Evolutionary conservation across 306 rosid genomes (phyloP).

Genomic region (Prunus mongolica): DNA sequence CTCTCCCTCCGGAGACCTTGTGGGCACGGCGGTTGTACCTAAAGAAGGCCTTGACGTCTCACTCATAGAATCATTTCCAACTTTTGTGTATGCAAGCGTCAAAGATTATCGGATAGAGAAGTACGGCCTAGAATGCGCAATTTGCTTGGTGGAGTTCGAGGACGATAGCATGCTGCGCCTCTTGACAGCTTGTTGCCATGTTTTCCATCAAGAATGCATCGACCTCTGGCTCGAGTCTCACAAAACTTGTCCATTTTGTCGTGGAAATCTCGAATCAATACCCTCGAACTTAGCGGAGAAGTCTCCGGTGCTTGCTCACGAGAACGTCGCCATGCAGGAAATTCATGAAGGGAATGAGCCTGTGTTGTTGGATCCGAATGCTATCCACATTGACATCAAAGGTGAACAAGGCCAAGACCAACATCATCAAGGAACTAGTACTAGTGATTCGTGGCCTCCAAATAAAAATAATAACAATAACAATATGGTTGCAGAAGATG

Average conservation of each 20-base stretch:
- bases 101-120: conserved; percentile 45
- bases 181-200: conserved; percentile 57
- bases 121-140: conserved; percentile 51
- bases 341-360: conserved; percentile 1
- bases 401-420: conserved; percentile 3
- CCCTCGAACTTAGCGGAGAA: not conserved
- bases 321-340: not conserved
- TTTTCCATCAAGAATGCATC: conserved; percentile 75
- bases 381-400: conserved; percentile 36
- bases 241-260: conserved; percentile 80
- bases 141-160: conserved; percentile 64
- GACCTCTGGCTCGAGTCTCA: conserved; percentile 72
- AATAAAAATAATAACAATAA: not conserved
- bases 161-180: conserved; percentile 52
- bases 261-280: conserved; percentile 44
- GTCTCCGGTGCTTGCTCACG: not conserved
- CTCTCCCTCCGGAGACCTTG: conserved; percentile 26
- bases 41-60: conserved; percentile 49
- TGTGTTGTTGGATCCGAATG: not conserved
- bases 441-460: too few relatives aligned
- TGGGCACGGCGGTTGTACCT: conserved; percentile 10
- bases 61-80: conserved; percentile 47
- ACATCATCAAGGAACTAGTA: not conserved
- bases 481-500: not conserved
- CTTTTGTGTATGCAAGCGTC: conserved; percentile 47